Conservation (phyloP, 768 basidiomycete species). For the Tubosaeta brunneosetosa region DNA sequence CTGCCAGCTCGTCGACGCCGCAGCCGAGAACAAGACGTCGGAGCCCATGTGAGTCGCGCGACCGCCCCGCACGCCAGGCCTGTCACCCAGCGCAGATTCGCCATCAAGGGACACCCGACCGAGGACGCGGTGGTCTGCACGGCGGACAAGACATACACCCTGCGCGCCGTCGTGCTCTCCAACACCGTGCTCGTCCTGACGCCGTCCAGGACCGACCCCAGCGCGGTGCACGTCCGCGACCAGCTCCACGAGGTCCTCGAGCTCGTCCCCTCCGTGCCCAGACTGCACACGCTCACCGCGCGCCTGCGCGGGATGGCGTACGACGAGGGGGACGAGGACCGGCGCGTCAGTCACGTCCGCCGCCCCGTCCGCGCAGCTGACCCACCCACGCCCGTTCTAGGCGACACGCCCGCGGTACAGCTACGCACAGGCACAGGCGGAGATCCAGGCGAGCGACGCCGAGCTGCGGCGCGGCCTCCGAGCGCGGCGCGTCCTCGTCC, state of each 20-base stretch:
- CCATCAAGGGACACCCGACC: conserved; percentile 73
- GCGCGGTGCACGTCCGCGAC: conserved; percentile 66
- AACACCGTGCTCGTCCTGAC: conserved; percentile 81
- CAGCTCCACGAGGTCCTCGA: conserved; percentile 84
- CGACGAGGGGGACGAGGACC: conserved; percentile 55
- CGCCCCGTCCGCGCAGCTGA: not conserved
- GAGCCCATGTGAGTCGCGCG: conserved; percentile 25
- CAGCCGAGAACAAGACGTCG: conserved; percentile 31
- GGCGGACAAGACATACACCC: conserved; percentile 65
- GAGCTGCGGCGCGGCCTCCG: conserved; percentile 65
- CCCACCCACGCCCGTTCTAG: conserved; percentile 15
- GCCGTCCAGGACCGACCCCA: conserved; percentile 33
- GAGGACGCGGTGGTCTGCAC: conserved; percentile 95
- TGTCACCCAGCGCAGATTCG: conserved; percentile 40
- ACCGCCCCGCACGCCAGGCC: not conserved
- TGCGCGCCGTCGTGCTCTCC: conserved; percentile 85
- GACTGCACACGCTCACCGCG: conserved; percentile 57
- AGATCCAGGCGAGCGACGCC: conserved; percentile 77
- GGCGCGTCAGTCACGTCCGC: conserved; percentile 21
- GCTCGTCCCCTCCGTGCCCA: conserved; percentile 71
- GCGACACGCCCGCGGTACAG: conserved; percentile 39
- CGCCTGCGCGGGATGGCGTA: conserved; percentile 66
- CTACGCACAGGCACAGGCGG: conserved; percentile 55
- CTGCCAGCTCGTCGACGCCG: conserved; percentile 54
- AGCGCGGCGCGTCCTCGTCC: conserved; percentile 65